Percentiles rank a stretch among this genome's conserved stretches.
These are phyloP conservation scores for Annona squamosa DNA, from an alignment of 164 flowering plant genomes.

Conservation along the genomic window DNA sequence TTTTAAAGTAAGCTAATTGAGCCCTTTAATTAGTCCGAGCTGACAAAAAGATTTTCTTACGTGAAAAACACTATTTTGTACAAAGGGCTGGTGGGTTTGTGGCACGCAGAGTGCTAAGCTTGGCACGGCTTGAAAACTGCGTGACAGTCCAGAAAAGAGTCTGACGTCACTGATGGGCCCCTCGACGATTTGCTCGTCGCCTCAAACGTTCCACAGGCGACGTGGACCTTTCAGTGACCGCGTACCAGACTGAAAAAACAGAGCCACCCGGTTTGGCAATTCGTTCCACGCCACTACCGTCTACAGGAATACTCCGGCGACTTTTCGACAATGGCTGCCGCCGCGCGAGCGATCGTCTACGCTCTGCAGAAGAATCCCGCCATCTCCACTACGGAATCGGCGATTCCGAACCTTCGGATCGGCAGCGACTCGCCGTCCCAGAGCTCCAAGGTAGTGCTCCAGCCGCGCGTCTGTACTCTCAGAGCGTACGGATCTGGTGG, in stretches of 20 bases:
- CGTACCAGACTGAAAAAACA: not conserved
- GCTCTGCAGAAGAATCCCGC: conserved; percentile 17
- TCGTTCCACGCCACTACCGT: not conserved
- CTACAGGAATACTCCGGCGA: not conserved
- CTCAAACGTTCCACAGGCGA: not conserved
- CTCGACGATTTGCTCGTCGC: not conserved
- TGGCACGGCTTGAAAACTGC: not conserved
- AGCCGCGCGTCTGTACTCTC: conserved; percentile 71
- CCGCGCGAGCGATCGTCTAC: conserved; percentile 33
- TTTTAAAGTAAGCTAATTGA: no score
- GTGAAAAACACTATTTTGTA: no score
- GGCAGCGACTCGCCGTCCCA: conserved; percentile 12
- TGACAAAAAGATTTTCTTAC: no score
- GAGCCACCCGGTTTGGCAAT: not conserved
- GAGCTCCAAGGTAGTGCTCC: conserved; percentile 46
- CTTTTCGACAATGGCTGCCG: conserved; percentile 10
- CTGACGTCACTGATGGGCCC: not conserved
- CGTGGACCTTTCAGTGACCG: not conserved
- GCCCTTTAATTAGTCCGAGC: no score
- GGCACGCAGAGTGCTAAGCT: not conserved
- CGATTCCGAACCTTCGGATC: conserved; percentile 1
- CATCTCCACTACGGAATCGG: conserved; percentile 9
- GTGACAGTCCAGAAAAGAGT: not conserved
- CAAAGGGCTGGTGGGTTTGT: not conserved
- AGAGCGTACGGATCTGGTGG: conserved; percentile 67